Percentiles rank a stretch among this genome's conserved stretches.
Evolutionary conservation across 139 green algal species (phyloP).

Genomic region (Pleodorina starrii): DNA sequence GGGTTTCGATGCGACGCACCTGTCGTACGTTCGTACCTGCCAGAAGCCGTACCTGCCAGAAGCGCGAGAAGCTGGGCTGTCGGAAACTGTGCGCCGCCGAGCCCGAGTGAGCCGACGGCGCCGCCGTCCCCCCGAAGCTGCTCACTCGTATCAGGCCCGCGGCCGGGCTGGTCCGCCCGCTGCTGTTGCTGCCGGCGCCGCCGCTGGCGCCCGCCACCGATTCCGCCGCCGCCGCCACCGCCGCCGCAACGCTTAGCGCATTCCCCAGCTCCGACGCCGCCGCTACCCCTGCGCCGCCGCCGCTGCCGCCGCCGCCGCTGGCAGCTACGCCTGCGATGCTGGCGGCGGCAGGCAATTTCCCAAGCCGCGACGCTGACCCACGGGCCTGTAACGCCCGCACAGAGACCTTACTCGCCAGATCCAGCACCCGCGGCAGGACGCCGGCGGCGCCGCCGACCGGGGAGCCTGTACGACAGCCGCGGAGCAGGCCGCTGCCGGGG

Average conservation of each 20-base stretch:
- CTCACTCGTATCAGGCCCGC: background rate
- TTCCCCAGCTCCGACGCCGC: background rate
- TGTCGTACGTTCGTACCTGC: background rate
- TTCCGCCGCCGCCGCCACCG: background rate
- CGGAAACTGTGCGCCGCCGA: background rate
- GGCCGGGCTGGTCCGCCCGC: background rate
- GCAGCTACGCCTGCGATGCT: background rate
- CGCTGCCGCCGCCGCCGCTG: background rate
- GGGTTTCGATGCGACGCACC: too few relatives aligned
- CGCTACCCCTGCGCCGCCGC: background rate
- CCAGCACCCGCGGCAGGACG: slow-evolving; percentile 23
- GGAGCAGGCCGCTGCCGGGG: background rate
- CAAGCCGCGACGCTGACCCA: background rate
- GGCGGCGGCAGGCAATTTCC: background rate
- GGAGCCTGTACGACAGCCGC: background rate
- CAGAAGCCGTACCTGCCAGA: slow-evolving; percentile 10
- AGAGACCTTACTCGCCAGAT: background rate
- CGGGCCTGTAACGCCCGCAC: background rate
- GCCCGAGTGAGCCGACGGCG: background rate
- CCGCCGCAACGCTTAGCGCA: background rate
- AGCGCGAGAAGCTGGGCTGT: slow-evolving; percentile 4
- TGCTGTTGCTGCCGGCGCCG: background rate
- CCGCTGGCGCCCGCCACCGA: background rate
- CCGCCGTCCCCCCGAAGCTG: background rate
- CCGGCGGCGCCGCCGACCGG: background rate